Conservation (phyloP, 2,329 filamentous ascomycete species). For the Microascus cirrosus region DNA sequence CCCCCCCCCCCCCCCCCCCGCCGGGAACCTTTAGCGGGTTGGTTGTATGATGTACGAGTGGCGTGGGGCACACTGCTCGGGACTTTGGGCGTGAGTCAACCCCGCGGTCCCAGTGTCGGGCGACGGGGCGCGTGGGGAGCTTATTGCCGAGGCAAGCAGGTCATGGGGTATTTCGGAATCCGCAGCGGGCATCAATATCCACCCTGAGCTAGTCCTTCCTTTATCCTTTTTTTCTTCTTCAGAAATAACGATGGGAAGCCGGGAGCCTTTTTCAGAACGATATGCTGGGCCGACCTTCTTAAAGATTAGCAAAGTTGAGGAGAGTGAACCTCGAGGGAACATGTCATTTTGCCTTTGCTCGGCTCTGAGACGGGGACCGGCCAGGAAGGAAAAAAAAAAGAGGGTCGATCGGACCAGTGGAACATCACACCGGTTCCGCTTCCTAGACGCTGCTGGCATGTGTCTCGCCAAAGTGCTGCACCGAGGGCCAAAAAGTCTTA, state of each 20-base stretch:
- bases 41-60: not conserved
- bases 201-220: not conserved
- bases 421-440: not conserved
- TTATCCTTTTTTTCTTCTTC: not conserved
- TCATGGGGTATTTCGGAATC: not conserved
- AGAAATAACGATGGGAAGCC: too few species aligned
- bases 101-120: not conserved
- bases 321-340: not conserved
- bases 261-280: too few species aligned
- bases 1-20: too few species aligned
- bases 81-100: not conserved
- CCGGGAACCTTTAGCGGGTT: not conserved
- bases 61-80: not conserved
- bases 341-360: not conserved
- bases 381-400: not conserved
- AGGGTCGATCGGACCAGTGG: conserved; percentile 2
- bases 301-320: not conserved
- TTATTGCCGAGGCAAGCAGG: not conserved
- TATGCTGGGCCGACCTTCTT: not conserved
- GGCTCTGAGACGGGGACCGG: not conserved
- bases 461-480: not conserved
- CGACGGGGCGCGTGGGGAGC: not conserved
- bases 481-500: not conserved
- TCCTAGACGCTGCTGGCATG: not conserved
- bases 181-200: not conserved